Conservation (phyloP, 1,284 basidiomycete genomes). For the Moesziomyces sp. region DNA sequence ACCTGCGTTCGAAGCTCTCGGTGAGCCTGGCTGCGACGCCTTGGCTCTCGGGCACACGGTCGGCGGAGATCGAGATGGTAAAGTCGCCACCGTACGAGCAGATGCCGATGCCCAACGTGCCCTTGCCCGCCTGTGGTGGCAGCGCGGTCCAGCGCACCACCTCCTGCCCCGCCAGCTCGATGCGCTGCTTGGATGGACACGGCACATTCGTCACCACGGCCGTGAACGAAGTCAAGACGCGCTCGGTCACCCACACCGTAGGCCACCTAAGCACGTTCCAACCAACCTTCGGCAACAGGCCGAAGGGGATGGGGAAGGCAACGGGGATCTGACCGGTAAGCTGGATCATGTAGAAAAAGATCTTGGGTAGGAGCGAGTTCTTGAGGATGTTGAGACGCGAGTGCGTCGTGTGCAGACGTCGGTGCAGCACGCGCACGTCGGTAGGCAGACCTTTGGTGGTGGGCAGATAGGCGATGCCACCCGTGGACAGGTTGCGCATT, state of each 20-base stretch:
- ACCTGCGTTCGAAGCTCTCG: conserved; percentile 45
- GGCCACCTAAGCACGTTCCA: conserved; percentile 27
- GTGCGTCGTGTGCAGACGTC: conserved; percentile 54
- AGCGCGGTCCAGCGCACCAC: conserved; percentile 53
- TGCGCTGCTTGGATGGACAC: conserved; percentile 52
- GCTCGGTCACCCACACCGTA: conserved; percentile 19
- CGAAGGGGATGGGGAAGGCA: conserved; percentile 38
- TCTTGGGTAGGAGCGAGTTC: conserved; percentile 50
- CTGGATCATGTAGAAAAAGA: conserved; percentile 52
- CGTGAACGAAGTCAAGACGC: conserved; percentile 41
- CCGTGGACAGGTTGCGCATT: conserved; percentile 64
- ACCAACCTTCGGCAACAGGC: conserved; percentile 17
- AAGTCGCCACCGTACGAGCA: conserved; percentile 59
- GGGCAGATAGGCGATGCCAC: conserved; percentile 59
- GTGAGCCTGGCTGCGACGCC: conserved; percentile 55
- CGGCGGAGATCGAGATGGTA: conserved; percentile 59
- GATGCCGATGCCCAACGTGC: conserved; percentile 63
- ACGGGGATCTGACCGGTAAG: conserved; percentile 53
- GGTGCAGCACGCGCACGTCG: conserved; percentile 41
- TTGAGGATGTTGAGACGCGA: conserved; percentile 57
- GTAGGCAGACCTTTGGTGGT: conserved; percentile 32
- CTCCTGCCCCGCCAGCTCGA: conserved; percentile 46
- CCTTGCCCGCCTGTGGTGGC: conserved; percentile 62
- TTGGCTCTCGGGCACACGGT: conserved; percentile 48
- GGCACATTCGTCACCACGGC: conserved; percentile 66